Conservation (phyloP, 305 asterid genomes). For the Fraxinus floribunda region DNA sequence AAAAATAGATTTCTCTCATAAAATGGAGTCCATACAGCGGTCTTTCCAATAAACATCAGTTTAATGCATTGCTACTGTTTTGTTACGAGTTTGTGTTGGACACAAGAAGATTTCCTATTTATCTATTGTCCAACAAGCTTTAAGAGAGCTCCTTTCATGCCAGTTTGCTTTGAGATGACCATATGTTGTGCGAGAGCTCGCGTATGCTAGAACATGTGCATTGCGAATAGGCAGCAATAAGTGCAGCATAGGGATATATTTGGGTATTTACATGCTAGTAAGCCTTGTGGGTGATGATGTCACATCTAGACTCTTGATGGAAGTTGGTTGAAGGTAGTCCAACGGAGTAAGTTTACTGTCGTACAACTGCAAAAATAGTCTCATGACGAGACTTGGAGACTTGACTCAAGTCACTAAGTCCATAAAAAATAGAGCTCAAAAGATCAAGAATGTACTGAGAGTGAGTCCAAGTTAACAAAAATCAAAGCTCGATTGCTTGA, state of each 20-base stretch:
- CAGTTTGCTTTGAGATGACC: background rate
- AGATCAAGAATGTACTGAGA: background rate
- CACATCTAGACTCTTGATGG: background rate
- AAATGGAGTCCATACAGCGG: no score
- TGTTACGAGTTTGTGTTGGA: background rate
- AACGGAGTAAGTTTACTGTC: background rate
- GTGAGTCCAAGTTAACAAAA: background rate
- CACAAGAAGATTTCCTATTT: background rate
- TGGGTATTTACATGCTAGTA: background rate
- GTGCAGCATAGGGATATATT: background rate
- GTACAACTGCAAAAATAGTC: no score
- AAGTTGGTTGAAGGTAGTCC: background rate
- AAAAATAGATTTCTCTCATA: no score
- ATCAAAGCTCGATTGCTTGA: background rate
- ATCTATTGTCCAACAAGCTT: background rate
- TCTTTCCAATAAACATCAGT: background rate
- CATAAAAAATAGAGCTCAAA: background rate
- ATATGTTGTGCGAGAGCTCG: background rate
- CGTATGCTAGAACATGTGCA: background rate
- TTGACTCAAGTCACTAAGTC: background rate
- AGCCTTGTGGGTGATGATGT: background rate
- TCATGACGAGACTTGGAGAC: background rate
- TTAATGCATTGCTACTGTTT: background rate
- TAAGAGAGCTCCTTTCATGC: background rate
- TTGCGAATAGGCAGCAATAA: background rate